phyloP scores from a whole-genome alignment of 2,329 filamentous ascomycete genomes.

The Ascochyta pisi region DNA sequence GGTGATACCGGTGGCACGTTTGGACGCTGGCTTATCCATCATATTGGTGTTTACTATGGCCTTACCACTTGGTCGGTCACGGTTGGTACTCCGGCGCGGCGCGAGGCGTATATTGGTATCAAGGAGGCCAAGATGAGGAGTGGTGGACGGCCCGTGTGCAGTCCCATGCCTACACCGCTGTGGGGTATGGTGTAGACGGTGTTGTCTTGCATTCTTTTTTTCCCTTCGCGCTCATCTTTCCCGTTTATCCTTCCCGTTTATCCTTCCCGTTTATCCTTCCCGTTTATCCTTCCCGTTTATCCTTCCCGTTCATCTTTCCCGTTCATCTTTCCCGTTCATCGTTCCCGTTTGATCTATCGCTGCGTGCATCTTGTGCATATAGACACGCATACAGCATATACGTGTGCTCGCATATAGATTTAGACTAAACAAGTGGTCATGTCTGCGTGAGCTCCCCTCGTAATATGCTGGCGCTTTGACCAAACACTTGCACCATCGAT shows the following conservation, averaged over 20 bases:
- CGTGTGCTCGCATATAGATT: not conserved
- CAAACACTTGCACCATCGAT: not conserved
- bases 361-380: not conserved
- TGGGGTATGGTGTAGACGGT: slow-evolving; percentile 43
- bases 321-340: not conserved
- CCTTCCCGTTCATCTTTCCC: too few species aligned
- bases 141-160: slow-evolving; percentile 24
- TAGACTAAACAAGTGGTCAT: slow-evolving; percentile 5
- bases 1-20: slow-evolving; percentile 80
- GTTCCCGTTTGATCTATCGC: not conserved
- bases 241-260: too few species aligned
- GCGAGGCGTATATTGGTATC: slow-evolving; percentile 84
- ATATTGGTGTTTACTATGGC: slow-evolving; percentile 91
- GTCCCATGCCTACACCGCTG: slow-evolving; percentile 44
- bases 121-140: slow-evolving; percentile 55
- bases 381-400: not conserved
- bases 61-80: slow-evolving; percentile 83
- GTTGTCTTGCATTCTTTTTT: not conserved
- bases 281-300: too few species aligned
- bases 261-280: too few species aligned
- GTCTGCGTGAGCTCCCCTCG: not conserved
- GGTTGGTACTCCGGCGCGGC: slow-evolving; percentile 70
- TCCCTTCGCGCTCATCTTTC: too few species aligned
- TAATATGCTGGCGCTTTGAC: not conserved
- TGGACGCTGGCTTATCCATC: slow-evolving; percentile 91